Evolutionary conservation across 345 rosid species (phyloP).

Genomic region (Melastoma malabathricum): DNA sequence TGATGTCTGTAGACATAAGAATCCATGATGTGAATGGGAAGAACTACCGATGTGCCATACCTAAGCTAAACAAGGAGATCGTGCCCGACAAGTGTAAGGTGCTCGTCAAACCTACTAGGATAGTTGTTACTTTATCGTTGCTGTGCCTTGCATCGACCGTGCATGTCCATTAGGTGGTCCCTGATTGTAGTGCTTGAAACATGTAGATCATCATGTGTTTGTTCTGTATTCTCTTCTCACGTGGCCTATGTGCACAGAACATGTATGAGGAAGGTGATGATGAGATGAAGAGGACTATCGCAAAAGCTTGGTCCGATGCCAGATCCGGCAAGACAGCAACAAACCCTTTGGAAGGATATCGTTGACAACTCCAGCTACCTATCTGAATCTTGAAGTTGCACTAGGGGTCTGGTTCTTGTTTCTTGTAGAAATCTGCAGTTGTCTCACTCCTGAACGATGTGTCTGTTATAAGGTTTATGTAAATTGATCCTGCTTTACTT

Average conservation of each 20-base stretch:
- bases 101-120: conserved; percentile 63
- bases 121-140: conserved; percentile 27
- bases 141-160: no score
- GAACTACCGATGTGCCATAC: conserved; percentile 57
- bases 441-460: no score
- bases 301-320: conserved; percentile 98
- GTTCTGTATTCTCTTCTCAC: not conserved
- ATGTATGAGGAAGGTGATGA: conserved; percentile 97
- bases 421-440: no score
- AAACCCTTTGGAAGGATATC: conserved; percentile 46
- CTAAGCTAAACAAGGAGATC: conserved; percentile 64
- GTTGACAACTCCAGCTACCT: conserved; percentile 3
- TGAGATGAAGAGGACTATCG: conserved; percentile 84
- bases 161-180: no score
- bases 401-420: no score
- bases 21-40: conserved; percentile 75
- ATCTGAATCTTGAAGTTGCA: no score
- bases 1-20: conserved; percentile 51
- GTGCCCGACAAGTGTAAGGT: conserved; percentile 71
- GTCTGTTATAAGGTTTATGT: no score
- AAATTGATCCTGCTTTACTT: no score
- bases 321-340: conserved; percentile 77
- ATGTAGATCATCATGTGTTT: no score
- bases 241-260: conserved; percentile 28
- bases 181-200: no score